These are phyloP conservation scores for Phialophora expanda DNA, from an alignment of 2,329 filamentous ascomycete species.

Conservation along the genomic window DNA sequence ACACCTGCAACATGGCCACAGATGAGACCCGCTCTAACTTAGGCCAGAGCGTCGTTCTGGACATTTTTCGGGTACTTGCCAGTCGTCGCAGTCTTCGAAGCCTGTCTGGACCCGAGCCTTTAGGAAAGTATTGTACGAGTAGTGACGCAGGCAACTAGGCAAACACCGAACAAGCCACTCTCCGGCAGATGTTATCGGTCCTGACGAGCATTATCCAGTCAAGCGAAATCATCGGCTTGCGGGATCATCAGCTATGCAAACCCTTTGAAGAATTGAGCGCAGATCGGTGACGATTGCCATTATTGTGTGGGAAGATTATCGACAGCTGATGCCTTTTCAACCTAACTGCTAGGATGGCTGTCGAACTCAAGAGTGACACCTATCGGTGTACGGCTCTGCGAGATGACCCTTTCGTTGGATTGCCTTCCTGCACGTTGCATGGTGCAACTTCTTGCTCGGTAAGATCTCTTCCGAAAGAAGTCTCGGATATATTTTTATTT, in stretches of 20 bases:
- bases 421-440: conserved; percentile 5
- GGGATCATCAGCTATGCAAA: not conserved
- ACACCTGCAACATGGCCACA: not conserved
- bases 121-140: not conserved
- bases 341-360: not conserved
- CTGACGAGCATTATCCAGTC: not conserved
- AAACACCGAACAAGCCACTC: not conserved
- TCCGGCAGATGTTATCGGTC: not conserved
- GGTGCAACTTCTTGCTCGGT: not conserved
- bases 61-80: no score
- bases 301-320: not conserved
- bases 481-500: not conserved
- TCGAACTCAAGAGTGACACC: no score
- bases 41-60: not conserved
- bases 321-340: not conserved
- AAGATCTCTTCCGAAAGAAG: not conserved
- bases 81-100: not conserved
- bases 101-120: not conserved
- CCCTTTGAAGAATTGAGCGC: not conserved
- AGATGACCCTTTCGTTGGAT: conserved; percentile 1
- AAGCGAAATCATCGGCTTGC: not conserved
- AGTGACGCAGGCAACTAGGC: not conserved
- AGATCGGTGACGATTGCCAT: not conserved
- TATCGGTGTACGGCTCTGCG: not conserved
- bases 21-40: not conserved